Evolutionary conservation across 805 yeast genomes (phyloP), one percentile per base, ranked within the genome.

Genomic region (Pichia heedii): DNA sequence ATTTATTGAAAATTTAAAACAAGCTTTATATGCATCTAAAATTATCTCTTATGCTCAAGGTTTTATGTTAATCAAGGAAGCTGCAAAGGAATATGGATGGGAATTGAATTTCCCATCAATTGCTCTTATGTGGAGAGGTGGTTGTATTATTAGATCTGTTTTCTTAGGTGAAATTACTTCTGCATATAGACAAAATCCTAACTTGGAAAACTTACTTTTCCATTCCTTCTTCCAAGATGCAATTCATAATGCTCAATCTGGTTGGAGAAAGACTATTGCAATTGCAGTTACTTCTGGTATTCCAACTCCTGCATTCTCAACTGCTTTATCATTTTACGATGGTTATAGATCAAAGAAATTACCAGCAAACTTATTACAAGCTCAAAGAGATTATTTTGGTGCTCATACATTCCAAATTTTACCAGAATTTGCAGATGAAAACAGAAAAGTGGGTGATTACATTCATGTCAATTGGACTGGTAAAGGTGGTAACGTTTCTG

Each of bases 91-190:
- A 68, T 90, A 87, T 78, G 81, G 81, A 63, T 90, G 98, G 98
- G 81, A 85, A 70, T 77, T 90, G 67, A 93, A 90, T 83, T 84
- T 86, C 81, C 96, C 97, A 58, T 93, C 95, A 48, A 93, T 93
- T 60, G 97, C 97, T 57, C 79, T 93, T 62, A 90, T 90, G 97
- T 90, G 98, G 98, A 83, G 98, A 79, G 98, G 98, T 75, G 98
- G 98, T 60, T 90, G 98, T 79, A 90, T 90, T 70, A 90, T 90
- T 73, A 86, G 97, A 79, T 90, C 98, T 46, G 97, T 90, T 54
- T 90, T 90, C 84, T 76, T 90, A 65, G 97, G 81, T 63, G 97
- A 90, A 70, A 90, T 90, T 72, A 90, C 98, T 55, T 68, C 86
- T 66, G 98, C 98, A 55, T 90, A 82, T 84, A 85, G 93, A 72